Conservation (phyloP, 2,329 filamentous ascomycete species). For the Daldinia eschscholtzii region DNA sequence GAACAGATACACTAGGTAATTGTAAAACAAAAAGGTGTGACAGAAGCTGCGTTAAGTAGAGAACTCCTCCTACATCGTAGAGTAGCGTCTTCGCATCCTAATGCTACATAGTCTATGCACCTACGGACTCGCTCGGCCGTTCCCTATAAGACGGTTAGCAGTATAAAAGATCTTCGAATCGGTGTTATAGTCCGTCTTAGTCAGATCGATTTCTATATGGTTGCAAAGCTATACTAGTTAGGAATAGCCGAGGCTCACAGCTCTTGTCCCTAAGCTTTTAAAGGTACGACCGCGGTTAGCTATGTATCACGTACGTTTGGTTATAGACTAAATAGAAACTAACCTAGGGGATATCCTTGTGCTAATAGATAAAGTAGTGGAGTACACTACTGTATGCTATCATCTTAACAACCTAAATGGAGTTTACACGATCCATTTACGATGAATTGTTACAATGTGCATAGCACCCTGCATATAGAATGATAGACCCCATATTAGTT, state of each 20-base stretch:
- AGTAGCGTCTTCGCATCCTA: slow-evolving; percentile 1
- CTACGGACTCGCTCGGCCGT: slow-evolving; percentile 16
- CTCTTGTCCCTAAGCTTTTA: background rate
- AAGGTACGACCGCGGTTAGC: background rate
- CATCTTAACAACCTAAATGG: background rate
- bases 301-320: background rate
- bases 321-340: background rate
- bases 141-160: background rate
- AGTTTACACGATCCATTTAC: background rate
- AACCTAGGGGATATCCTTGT: background rate
- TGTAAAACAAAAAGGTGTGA: slow-evolving; percentile 1
- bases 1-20: background rate
- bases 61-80: background rate
- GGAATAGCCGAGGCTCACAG: background rate
- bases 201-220: background rate
- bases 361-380: background rate
- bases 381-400: background rate
- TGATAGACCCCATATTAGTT: background rate
- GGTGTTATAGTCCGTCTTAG: slow-evolving; percentile 1
- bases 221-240: slow-evolving; percentile 5
- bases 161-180: background rate
- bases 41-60: background rate
- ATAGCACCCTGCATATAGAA: background rate
- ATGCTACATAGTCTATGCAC: slow-evolving; percentile 16
- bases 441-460: background rate